phyloP scores from a whole-genome alignment of 352 stramenopile genomes.

The Phytophthora ramorum region DNA sequence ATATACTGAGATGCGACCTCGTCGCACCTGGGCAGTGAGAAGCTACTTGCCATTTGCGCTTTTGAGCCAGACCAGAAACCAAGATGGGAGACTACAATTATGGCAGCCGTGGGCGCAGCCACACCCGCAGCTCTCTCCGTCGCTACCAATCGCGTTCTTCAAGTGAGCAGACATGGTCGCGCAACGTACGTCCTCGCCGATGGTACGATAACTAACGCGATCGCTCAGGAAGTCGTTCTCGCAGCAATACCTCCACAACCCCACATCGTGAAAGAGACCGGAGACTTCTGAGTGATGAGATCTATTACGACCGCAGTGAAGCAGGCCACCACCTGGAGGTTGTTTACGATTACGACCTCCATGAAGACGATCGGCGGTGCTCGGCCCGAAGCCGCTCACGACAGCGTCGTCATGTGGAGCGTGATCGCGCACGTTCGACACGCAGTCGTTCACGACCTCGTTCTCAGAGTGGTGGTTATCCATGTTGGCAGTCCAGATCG shows the following conservation, averaged over 20 bases:
- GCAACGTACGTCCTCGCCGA: not conserved
- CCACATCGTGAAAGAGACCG: too few relatives aligned
- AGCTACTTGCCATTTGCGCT: not conserved
- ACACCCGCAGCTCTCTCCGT: not conserved
- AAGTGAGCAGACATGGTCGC: not conserved
- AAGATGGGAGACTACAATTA: too few relatives aligned
- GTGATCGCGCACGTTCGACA: not conserved
- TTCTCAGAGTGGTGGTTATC: too few relatives aligned
- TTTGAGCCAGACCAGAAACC: not conserved
- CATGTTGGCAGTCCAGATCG: not conserved
- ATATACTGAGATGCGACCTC: slow-evolving; percentile 1
- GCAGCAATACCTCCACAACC: too few relatives aligned
- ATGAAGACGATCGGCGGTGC: too few relatives aligned
- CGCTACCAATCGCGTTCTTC: not conserved
- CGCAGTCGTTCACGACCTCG: not conserved
- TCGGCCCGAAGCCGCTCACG: too few relatives aligned
- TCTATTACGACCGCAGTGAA: too few relatives aligned
- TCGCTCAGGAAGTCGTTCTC: not conserved
- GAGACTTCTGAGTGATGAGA: too few relatives aligned
- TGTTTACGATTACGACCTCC: not conserved
- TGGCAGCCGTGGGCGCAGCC: too few relatives aligned
- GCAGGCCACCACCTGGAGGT: too few relatives aligned
- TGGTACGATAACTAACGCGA: not conserved
- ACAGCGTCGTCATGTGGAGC: too few relatives aligned
- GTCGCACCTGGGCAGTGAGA: slow-evolving; percentile 11